Evolutionary conservation across 768 basidiomycete species (phyloP).

Genomic region (Sporobolomyces pararoseus): DNA sequence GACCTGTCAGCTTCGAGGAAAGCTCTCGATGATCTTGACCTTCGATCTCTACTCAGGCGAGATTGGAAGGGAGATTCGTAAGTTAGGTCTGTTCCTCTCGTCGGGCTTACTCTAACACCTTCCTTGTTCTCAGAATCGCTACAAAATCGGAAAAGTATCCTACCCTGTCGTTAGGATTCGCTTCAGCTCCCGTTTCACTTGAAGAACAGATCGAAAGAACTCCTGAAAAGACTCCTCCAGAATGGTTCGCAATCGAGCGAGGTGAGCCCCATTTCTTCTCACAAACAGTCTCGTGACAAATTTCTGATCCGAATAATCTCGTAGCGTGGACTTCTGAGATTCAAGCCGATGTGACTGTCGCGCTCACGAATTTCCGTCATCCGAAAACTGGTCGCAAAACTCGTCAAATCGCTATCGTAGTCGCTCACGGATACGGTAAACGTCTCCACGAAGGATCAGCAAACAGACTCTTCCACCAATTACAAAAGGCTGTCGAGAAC

Average conservation of each 20-base stretch:
- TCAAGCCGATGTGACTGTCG: slow-evolving; percentile 38
- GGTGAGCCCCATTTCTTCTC: too few species aligned
- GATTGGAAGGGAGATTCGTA: slow-evolving; percentile 43
- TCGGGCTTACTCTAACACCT: not conserved
- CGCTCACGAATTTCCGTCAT: slow-evolving; percentile 30
- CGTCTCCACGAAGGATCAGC: slow-evolving; percentile 18
- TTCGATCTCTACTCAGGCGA: slow-evolving; percentile 31
- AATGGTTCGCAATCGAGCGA: not conserved
- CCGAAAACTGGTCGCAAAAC: slow-evolving; percentile 17
- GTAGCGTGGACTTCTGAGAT: slow-evolving; percentile 39
- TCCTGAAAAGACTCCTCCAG: slow-evolving; percentile 32
- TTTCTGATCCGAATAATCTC: not conserved
- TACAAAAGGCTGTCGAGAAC: slow-evolving; percentile 20
- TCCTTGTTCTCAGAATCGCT: slow-evolving; percentile 2
- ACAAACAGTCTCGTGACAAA: not conserved
- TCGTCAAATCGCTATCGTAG: slow-evolving; percentile 37
- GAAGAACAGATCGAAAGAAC: slow-evolving; percentile 36
- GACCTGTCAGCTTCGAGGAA: slow-evolving; percentile 25
- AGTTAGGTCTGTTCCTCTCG: too few species aligned
- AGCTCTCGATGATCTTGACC: slow-evolving; percentile 24
- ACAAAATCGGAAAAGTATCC: slow-evolving; percentile 33
- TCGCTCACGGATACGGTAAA: slow-evolving; percentile 38
- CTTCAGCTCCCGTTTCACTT: slow-evolving; percentile 35
- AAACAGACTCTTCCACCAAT: slow-evolving; percentile 26
- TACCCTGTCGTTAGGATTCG: slow-evolving; percentile 28